Base-by-base conservation (phyloP, 129 eudicot genomes). In the Flaveria brownii region DNA sequence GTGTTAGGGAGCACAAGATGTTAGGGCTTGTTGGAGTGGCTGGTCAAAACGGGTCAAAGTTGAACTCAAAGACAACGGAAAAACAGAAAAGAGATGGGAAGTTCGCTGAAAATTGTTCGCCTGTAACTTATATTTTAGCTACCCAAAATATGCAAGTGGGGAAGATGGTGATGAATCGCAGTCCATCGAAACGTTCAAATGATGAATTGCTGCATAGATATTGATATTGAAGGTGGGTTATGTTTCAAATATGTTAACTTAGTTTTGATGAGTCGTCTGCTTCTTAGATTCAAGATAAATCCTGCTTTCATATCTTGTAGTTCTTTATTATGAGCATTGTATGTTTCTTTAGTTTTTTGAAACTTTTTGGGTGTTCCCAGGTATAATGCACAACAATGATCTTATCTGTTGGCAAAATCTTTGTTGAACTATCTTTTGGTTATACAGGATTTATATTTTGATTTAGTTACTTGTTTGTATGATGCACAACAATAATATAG, bases 91-190 rank as follows among this genome's bases (percentile, higher is more conserved):
- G 62, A 68, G 80, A 55, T 66, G 80, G 76, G 62, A 72, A 51
- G 68, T 46, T 51, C 12, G 49, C 43, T 26, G 79, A 26, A 9
- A 85, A 87, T 79, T 83, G 83, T 43, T 80, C 80, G 20, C 85
- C 89, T 55, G 72, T 87, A 67, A 80, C 80, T 75, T 85, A 88
- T 78, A 80, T 85, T 51, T 70, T 88, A 81, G 92, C 92, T 65
- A 83, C 86, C 23, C 78, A 88, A 20, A 77, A 72, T 23, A 28
- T 88, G 89, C 46, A 80, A 85, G 76, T 74, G 6, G 89, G 89
- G 17, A 67, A 61, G 51, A 83, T 88, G 86, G 89, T 88, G 86
- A 88, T 88, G 92, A 88, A 85, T 71, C 75, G 79, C 45, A 84
- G 74, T 70, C 67, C 61, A 30, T 67, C 82, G 20, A 83, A 62